phyloP scores from a whole-genome alignment of 2,329 filamentous ascomycete species.

The Aureobasidium sp. region DNA sequence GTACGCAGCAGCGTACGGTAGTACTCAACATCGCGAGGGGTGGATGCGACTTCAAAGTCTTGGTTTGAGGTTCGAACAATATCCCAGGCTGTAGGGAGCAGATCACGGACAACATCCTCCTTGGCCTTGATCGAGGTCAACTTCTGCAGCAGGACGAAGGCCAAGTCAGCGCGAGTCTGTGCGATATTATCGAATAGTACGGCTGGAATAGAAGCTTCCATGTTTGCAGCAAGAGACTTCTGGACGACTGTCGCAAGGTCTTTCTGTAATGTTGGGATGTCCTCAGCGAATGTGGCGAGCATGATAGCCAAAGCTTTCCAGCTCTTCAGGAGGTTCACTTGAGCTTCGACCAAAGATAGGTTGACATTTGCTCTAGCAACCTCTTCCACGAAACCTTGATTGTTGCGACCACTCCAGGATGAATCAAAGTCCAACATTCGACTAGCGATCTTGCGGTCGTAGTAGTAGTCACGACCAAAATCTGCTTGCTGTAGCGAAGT shows the following conservation, averaged over 20 bases:
- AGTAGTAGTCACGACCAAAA: constrained; percentile 75
- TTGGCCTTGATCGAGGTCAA: constrained; percentile 45
- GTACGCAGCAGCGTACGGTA: constrained; percentile 79
- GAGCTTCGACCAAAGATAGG: constrained; percentile 83
- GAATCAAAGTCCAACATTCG: constrained; percentile 70
- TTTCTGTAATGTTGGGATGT: constrained; percentile 53
- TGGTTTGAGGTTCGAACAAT: constrained; percentile 48
- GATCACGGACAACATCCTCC: constrained; percentile 44
- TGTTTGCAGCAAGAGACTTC: constrained; percentile 73
- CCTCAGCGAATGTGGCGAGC: constrained; percentile 58
- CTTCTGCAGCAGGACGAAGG: constrained; percentile 73
- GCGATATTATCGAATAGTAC: constrained; percentile 75
- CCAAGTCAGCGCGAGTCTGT: constrained; percentile 69
- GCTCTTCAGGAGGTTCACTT: constrained; percentile 76
- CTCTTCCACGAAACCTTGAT: constrained; percentile 72
- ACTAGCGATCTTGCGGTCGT: constrained; percentile 68
- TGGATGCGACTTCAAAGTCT: constrained; percentile 54
- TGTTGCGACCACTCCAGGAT: constrained; percentile 58
- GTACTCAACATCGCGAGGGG: constrained; percentile 56
- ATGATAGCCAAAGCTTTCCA: constrained; percentile 88
- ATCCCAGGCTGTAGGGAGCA: constrained; percentile 56
- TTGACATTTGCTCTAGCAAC: constrained; percentile 85
- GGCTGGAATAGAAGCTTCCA: constrained; percentile 63
- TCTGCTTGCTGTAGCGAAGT: constrained; percentile 46
- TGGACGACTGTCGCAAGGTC: constrained; percentile 68